Conservation (phyloP, 1,139 yeast genomes). For the Arxiozyma slooffiae region DNA sequence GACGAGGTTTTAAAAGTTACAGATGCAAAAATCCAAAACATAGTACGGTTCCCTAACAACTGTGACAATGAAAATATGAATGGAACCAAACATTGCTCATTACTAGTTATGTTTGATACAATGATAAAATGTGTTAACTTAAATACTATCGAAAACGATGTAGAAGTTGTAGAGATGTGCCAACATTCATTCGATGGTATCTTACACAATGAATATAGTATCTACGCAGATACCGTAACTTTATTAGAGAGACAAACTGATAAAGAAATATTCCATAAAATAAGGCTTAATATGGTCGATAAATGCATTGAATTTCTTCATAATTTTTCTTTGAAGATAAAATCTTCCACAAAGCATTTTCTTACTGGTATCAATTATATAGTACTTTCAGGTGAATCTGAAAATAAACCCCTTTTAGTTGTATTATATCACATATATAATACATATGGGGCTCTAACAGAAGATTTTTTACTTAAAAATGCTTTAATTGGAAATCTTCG, state of each 20-base stretch:
- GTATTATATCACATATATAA: background rate
- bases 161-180: conserved; percentile 4
- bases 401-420: background rate
- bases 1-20: background rate
- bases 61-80: background rate
- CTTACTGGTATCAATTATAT: background rate
- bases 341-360: background rate
- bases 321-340: background rate
- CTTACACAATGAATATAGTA: background rate
- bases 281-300: background rate
- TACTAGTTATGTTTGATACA: conserved; percentile 6
- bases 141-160: background rate
- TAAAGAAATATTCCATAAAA: background rate
- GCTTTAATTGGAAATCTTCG: background rate
- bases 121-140: conserved; percentile 13
- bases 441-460: background rate
- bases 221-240: conserved; percentile 6
- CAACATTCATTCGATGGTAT: background rate
- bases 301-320: background rate
- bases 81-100: background rate
- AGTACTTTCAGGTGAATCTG: background rate
- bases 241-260: conserved; percentile 1
- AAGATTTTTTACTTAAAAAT: too few species aligned
- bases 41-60: conserved; percentile 9
- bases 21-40: conserved; percentile 6